These are phyloP conservation scores for Fusarium longipes DNA, from an alignment of 2,329 filamentous ascomycete species.

Conservation along the genomic window DNA sequence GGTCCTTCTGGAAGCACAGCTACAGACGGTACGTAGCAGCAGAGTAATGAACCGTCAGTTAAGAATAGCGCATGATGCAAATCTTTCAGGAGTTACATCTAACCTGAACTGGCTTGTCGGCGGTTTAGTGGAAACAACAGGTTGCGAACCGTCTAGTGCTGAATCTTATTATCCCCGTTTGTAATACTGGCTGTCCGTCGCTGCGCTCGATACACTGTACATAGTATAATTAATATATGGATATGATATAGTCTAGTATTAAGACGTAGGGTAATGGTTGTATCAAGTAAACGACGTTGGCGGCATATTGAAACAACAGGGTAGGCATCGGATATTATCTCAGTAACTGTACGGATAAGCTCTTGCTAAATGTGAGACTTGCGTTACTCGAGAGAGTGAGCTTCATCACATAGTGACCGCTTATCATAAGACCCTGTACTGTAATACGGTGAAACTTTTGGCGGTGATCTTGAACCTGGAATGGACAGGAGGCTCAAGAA, in stretches of 20 bases:
- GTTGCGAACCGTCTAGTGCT: constrained; percentile 21
- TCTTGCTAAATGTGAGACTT: constrained; percentile 6
- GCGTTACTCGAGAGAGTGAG: constrained; percentile 1
- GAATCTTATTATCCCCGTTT: constrained; percentile 4
- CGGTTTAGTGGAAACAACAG: constrained; percentile 36
- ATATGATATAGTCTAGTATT: not conserved
- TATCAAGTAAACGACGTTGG: constrained; percentile 18
- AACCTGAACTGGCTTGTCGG: constrained; percentile 36
- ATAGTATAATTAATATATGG: too few relatives aligned
- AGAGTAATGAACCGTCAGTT: not conserved
- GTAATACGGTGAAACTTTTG: not conserved
- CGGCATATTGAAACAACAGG: constrained; percentile 1
- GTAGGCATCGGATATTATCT: constrained; percentile 5
- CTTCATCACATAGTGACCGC: not conserved
- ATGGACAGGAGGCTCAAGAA: not conserved
- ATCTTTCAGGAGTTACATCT: constrained; percentile 23
- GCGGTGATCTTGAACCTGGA: not conserved
- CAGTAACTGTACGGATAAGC: constrained; percentile 7
- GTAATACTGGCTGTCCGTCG: constrained; percentile 3
- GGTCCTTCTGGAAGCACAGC: constrained; percentile 22
- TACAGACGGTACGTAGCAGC: not conserved
- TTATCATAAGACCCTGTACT: not conserved
- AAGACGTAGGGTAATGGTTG: constrained; percentile 19
- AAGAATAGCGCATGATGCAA: constrained; percentile 33
- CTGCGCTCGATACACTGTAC: not conserved